Percentiles rank a stretch among this genome's conserved stretches.
phyloP scores from a whole-genome alignment of 139 green algal genomes.

The Chlorella sp. region DNA sequence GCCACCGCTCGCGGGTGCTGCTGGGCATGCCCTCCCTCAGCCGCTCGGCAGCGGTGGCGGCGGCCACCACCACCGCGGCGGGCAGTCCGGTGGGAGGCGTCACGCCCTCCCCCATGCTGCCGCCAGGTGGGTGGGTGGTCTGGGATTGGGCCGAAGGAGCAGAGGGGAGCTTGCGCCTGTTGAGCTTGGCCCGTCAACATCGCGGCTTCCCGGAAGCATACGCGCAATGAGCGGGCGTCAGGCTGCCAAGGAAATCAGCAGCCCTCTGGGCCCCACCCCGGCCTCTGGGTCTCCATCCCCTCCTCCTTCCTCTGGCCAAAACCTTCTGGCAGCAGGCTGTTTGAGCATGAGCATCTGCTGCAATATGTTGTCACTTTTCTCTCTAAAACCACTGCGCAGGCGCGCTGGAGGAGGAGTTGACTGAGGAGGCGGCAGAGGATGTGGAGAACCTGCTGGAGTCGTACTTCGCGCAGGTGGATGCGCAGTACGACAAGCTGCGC shows the following conservation, averaged over 20 bases:
- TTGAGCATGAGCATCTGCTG: no score
- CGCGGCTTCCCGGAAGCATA: no score
- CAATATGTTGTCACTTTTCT: background rate
- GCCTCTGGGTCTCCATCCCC: no score
- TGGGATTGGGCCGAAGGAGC: background rate
- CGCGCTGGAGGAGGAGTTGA: conserved; percentile 26
- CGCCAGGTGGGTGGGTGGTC: background rate
- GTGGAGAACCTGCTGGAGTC: conserved; percentile 75
- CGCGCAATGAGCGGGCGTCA: no score
- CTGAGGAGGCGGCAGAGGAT: conserved; percentile 43
- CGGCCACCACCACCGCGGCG: background rate
- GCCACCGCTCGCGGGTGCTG: conserved; percentile 18
- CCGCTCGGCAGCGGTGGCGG: conserved; percentile 8
- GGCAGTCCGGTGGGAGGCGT: background rate
- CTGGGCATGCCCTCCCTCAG: conserved; percentile 20
- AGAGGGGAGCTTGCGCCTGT: no score
- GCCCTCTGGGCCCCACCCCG: no score
- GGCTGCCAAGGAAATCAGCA: no score
- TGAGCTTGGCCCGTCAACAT: no score
- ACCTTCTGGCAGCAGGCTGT: no score
- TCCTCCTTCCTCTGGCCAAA: no score
- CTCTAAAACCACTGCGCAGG: background rate
- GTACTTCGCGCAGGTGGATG: conserved; percentile 78
- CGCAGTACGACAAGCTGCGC: conserved; percentile 72
- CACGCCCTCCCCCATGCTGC: background rate